Conservation (phyloP, 192 early-diverging fungal species). For the Backusella circina region DNA sequence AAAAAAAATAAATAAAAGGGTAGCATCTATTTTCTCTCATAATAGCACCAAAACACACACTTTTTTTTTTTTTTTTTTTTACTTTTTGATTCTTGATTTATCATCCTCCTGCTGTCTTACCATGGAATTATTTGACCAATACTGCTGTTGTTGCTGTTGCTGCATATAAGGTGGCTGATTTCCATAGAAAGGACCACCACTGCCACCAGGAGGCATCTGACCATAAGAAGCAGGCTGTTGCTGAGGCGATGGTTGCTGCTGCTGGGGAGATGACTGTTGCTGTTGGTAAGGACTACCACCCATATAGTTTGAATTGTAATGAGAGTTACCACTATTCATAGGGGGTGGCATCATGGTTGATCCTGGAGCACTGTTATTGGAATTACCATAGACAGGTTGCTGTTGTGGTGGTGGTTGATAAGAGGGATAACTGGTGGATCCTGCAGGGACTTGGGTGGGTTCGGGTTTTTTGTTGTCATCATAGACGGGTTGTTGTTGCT, state of each 20-base stretch:
- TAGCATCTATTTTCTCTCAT: too few relatives aligned
- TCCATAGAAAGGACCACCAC: background rate
- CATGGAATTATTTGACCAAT: background rate
- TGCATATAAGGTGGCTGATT: background rate
- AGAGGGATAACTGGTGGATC: background rate
- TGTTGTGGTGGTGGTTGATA: background rate
- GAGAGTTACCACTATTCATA: background rate
- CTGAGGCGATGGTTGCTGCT: background rate
- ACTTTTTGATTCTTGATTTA: background rate
- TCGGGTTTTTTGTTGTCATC: background rate
- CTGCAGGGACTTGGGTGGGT: background rate
- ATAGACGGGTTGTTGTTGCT: background rate
- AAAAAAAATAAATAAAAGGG: too few relatives aligned
- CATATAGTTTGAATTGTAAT: background rate
- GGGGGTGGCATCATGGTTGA: background rate
- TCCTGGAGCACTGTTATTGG: background rate
- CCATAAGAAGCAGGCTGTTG: constrained; percentile 4
- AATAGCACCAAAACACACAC: too few relatives aligned
- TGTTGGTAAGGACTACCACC: background rate
- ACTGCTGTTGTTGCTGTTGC: background rate
- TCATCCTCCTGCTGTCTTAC: background rate
- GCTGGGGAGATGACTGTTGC: background rate
- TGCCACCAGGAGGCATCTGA: background rate
- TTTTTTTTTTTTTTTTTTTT: too few relatives aligned
- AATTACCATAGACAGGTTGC: background rate